Evolutionary conservation across 2,329 filamentous ascomycete genomes (phyloP), one percentile per base, ranked within the genome.

Genomic region (Ramichloridium luteum): DNA sequence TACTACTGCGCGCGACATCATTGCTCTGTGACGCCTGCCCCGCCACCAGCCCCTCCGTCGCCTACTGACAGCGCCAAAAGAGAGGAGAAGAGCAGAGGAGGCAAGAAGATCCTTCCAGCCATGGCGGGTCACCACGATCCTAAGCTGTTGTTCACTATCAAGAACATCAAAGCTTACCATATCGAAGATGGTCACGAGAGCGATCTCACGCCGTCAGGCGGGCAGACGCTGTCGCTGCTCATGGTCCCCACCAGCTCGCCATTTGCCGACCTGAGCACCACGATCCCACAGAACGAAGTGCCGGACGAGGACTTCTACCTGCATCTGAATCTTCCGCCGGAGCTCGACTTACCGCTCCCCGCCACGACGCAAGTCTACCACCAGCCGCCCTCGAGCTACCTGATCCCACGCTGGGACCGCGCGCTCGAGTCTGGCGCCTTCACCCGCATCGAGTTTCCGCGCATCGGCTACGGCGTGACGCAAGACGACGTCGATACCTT

Each of bases 321-420:
- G 4, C 88, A 96, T 57, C 73, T 98, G 14, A 85, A 94, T 50
- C 74, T 96, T 6, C 86, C 88, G 10, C 88, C 88, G 13, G 88
- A 94, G 65, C 74, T 98, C 47, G 88, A 96, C 49, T 72, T 96
- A 4, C 83, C 90, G 4, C 69, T 96, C 10, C 90, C 90, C 9
- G 88, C 88, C 12, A 96, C 86, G 0, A 96, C 90, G 0, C 88
- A 96, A 56, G 90, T 98, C 55, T 96, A 93, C 61, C 85, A 93
- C 57, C 84, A 96, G 60, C 85, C 86, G 5, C 88, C 88, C 1
- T 75, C 70, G 41, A 93, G 83, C 64, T 96, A 96, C 53, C 67
- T 96, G 28, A 93, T 98, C 40, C 90, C 90, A 11, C 77, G 88
- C 44, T 94, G 88, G 85, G 88, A 96, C 50, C 64, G 94, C 11